Evolutionary conservation across 768 basidiomycete genomes (phyloP), one percentile per base, ranked within the genome.

Genomic region (Leccinum incarnatum): DNA sequence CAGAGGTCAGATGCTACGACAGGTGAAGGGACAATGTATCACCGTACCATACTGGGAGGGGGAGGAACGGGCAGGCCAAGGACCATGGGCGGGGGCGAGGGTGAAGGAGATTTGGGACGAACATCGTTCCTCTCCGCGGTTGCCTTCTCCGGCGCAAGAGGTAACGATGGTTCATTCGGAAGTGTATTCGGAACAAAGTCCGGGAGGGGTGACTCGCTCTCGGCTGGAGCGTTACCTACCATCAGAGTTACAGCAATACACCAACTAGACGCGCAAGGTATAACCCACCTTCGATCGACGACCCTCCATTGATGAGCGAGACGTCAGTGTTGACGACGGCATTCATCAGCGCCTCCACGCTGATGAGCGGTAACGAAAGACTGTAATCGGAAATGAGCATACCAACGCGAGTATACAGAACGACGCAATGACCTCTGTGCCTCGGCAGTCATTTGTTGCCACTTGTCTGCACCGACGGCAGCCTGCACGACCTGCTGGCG

Each of bases 111-210:
- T 51, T 54, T 56, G 27, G 12, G 51, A 32, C 11, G 25, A 50
- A 34, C 17, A 25, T 59, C 60, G 29, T 51, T 36, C 2, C 71
- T 45, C 65, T 69, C 36, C 62, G 14, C 61, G 19, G 51, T 45
- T 47, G 48, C 66, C 62, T 57, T 54, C 30, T 58, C 53, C 32
- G 50, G 55, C 9, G 46, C 36, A 14, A 56, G 53, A 37, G 77
- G 71, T 8, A 78, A 58, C 5, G 81, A 79, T 0, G 80, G 79
- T 60, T 87, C 85, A 19, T 79, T 76, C 3, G 79, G 75, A 60
- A 78, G 76, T 0, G 83, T 80, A 58, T 85, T 86, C 4, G 81
- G 81, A 11, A 85, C 72, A 37, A 77, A 73, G 48, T 81, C 77
- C 1, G 83, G 83, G 0, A 82, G 72, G 9, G 78, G 68, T 4